A percentile compares a stretch with the other conserved stretches of the same genome.
These are phyloP conservation scores for Pseudogymnoascus sp. DNA, from an alignment of 2,329 filamentous ascomycete species.

Conservation along the genomic window DNA sequence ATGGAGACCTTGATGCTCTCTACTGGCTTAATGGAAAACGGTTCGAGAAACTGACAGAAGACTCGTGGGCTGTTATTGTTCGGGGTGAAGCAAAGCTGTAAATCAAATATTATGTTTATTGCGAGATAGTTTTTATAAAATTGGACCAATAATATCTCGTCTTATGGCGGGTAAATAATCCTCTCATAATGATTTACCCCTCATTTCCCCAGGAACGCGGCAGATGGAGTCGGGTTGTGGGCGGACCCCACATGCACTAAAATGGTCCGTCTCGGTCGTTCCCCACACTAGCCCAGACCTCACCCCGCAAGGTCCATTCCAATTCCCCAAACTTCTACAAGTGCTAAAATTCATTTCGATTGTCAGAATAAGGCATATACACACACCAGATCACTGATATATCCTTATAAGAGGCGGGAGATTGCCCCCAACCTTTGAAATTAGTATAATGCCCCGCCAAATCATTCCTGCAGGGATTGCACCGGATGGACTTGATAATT, in stretches of 20 bases:
- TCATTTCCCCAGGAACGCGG: background rate
- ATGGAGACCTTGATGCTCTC: constrained; percentile 29
- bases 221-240: background rate
- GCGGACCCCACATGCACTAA: background rate
- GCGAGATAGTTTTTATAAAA: background rate
- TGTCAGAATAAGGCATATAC: background rate
- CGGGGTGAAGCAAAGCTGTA: constrained; percentile 36
- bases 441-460: background rate
- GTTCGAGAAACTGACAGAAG: constrained; percentile 32
- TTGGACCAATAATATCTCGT: background rate
- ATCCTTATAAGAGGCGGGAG: background rate
- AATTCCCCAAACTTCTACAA: background rate
- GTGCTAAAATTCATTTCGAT: background rate
- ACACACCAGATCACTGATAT: background rate
- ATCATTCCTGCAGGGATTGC: background rate
- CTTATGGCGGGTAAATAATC: background rate
- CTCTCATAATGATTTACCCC: background rate
- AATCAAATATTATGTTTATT: constrained; percentile 11
- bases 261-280: background rate
- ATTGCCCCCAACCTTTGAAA: background rate
- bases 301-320: background rate
- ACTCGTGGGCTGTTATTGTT: constrained; percentile 35
- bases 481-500: background rate
- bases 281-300: background rate
- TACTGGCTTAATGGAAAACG: constrained; percentile 36